Conservation (phyloP, 352 stramenopile species). For the Lagenidium giganteum region DNA sequence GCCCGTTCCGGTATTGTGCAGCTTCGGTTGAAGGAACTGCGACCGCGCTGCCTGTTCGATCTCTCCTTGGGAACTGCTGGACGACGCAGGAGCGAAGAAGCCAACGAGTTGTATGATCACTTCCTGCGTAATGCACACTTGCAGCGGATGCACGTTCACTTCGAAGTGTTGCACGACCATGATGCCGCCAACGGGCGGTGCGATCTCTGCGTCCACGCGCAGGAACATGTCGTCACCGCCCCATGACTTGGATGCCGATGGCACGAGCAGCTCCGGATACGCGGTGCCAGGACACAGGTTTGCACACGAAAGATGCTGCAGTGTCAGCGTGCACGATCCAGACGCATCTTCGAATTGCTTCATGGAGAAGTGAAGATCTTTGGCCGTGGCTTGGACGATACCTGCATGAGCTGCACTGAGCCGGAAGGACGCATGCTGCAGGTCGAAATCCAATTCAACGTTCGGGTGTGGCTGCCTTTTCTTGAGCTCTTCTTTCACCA, state of each 20-base stretch:
- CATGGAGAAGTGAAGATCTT: constrained; percentile 46
- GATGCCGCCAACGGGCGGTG: constrained; percentile 43
- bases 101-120: constrained; percentile 61
- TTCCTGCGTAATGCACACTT: constrained; percentile 80
- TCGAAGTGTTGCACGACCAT: constrained; percentile 80
- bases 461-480: constrained; percentile 40
- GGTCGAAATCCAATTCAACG: constrained; percentile 53
- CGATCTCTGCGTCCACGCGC: constrained; percentile 67
- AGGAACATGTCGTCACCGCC: constrained; percentile 66
- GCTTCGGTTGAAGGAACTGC: constrained; percentile 53
- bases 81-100: constrained; percentile 39
- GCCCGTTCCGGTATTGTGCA: constrained; percentile 9
- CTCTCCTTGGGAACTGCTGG: constrained; percentile 32
- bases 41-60: constrained; percentile 54
- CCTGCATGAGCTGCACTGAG: constrained; percentile 51
- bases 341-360: constrained; percentile 71
- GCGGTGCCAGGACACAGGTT: constrained; percentile 67
- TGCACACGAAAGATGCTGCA: constrained; percentile 48
- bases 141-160: constrained; percentile 80
- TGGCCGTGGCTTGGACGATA: constrained; percentile 45
- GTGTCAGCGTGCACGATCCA: constrained; percentile 45
- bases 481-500: constrained; percentile 31
- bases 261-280: constrained; percentile 63
- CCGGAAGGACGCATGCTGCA: constrained; percentile 51
- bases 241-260: constrained; percentile 36